Evolutionary conservation across 345 rosid species (phyloP).

Genomic region (Dipteronia dyeriana): DNA sequence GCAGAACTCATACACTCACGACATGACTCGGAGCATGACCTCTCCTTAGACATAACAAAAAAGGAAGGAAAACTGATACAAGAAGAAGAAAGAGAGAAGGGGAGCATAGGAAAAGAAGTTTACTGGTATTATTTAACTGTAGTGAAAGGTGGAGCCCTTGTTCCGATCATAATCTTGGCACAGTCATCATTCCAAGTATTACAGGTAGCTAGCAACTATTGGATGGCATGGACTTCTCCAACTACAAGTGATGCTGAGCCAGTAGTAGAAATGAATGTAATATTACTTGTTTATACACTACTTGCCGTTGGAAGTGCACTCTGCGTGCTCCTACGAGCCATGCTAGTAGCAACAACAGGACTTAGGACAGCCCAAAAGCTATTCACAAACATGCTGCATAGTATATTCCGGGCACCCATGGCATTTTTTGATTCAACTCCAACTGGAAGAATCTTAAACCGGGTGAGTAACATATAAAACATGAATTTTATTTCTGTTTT

Average conservation of each 20-base stretch:
- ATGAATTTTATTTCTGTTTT: background rate
- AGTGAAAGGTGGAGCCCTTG: conserved; percentile 67
- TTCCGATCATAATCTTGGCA: conserved; percentile 80
- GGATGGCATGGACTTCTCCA: conserved; percentile 97
- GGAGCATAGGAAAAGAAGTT: conserved; percentile 85
- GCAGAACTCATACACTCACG: conserved; percentile 37
- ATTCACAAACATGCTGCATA: conserved; percentile 74
- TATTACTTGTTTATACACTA: conserved; percentile 64
- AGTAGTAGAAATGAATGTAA: conserved; percentile 47
- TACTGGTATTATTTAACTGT: conserved; percentile 77
- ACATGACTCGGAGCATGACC: conserved; percentile 57
- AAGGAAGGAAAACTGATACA: conserved; percentile 80
- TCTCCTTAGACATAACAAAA: conserved; percentile 54
- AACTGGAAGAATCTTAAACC: conserved; percentile 86
- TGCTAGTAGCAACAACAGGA: conserved; percentile 63
- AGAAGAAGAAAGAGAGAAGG: conserved; percentile 90
- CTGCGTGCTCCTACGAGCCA: conserved; percentile 72
- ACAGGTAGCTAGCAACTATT: conserved; percentile 84
- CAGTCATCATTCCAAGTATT: conserved; percentile 80
- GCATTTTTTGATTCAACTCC: conserved; percentile 96
- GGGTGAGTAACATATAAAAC: conserved; percentile 48
- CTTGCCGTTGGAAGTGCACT: conserved; percentile 74
- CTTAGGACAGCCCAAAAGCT: conserved; percentile 75
- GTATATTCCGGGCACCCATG: conserved; percentile 83
- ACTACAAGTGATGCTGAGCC: conserved; percentile 59